phyloP scores from a whole-genome alignment of 129 eudicot species.

The Calendula officinalis region DNA sequence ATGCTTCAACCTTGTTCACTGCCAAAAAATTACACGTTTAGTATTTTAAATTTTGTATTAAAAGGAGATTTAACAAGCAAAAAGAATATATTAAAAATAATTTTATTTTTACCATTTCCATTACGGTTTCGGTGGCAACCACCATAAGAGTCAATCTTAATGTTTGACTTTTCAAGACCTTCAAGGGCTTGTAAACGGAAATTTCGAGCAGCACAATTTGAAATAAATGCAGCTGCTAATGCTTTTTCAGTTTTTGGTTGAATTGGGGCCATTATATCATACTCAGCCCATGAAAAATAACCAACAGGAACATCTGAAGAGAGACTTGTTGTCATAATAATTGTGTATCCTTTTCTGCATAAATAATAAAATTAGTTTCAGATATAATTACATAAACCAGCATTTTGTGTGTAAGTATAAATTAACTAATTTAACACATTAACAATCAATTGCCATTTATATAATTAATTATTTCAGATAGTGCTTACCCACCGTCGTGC shows the following conservation, averaged over 20 bases:
- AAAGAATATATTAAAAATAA: neutral
- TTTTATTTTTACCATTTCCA: slow-evolving; percentile 59
- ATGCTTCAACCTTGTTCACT: slow-evolving; percentile 83
- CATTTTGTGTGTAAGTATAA: neutral
- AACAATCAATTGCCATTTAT: too few species aligned
- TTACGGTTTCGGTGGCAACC: slow-evolving; percentile 83
- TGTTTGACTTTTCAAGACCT: slow-evolving; percentile 65
- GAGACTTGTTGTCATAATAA: slow-evolving; percentile 96
- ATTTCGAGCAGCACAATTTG: slow-evolving; percentile 91
- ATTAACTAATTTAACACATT: too few species aligned
- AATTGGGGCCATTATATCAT: slow-evolving; percentile 94
- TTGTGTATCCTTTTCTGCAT: slow-evolving; percentile 66
- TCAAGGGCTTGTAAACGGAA: slow-evolving; percentile 90
- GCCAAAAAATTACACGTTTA: slow-evolving; percentile 22
- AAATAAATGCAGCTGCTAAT: slow-evolving; percentile 93
- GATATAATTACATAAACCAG: neutral
- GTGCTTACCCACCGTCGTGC: slow-evolving; percentile 90
- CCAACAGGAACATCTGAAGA: slow-evolving; percentile 99
- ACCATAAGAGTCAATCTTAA: slow-evolving; percentile 89
- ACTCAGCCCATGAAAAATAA: slow-evolving; percentile 97
- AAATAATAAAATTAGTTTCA: slow-evolving; percentile 8
- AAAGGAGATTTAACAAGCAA: slow-evolving; percentile 4
- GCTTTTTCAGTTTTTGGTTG: slow-evolving; percentile 85
- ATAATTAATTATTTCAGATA: slow-evolving; percentile 23
- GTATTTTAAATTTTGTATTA: slow-evolving; percentile 4